Percentiles rank a stretch among this genome's conserved stretches.
Conservation (phyloP, 2,329 filamentous ascomycete species). For the Cercospora berteroae region DNA sequence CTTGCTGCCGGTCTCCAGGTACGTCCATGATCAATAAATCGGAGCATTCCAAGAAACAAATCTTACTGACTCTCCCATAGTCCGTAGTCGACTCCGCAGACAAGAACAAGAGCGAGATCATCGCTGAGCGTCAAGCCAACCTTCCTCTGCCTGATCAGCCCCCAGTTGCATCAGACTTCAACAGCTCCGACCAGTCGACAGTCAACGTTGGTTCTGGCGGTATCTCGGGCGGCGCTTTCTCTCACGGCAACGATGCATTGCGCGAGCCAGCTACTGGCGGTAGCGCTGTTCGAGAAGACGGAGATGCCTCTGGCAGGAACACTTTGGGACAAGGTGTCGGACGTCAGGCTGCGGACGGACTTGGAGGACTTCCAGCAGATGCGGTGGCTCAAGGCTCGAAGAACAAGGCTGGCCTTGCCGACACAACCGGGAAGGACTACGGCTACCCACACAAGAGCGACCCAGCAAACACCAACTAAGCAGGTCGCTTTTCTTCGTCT, state of each 20-base stretch:
- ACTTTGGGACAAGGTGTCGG: constrained; percentile 54
- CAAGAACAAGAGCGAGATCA: constrained; percentile 59
- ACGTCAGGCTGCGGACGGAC: constrained; percentile 59
- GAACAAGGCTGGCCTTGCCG: constrained; percentile 41
- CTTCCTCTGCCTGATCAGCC: constrained; percentile 78
- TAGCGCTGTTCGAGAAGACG: constrained; percentile 52
- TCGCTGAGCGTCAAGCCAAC: constrained; percentile 67
- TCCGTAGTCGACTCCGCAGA: constrained; percentile 34
- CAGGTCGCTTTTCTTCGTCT: not conserved
- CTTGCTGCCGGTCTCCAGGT: constrained; percentile 50
- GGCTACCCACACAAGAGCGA: constrained; percentile 45
- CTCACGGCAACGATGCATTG: constrained; percentile 50
- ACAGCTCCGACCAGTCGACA: constrained; percentile 66
- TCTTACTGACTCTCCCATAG: constrained; percentile 10
- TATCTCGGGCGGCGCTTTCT: constrained; percentile 35
- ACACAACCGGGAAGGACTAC: constrained; percentile 46
- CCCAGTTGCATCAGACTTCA: constrained; percentile 72
- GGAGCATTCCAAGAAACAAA: not conserved
- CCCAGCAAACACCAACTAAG: constrained; percentile 29
- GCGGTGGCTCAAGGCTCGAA: constrained; percentile 52
- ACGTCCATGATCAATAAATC: constrained; percentile 12
- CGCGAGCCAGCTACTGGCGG: constrained; percentile 53
- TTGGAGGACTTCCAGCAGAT: constrained; percentile 59
- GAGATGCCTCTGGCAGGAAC: constrained; percentile 53
- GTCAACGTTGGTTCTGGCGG: constrained; percentile 69